These are phyloP conservation scores for Evernia prunastri DNA, from an alignment of 495 filamentous ascomycete species.

Conservation along the genomic window DNA sequence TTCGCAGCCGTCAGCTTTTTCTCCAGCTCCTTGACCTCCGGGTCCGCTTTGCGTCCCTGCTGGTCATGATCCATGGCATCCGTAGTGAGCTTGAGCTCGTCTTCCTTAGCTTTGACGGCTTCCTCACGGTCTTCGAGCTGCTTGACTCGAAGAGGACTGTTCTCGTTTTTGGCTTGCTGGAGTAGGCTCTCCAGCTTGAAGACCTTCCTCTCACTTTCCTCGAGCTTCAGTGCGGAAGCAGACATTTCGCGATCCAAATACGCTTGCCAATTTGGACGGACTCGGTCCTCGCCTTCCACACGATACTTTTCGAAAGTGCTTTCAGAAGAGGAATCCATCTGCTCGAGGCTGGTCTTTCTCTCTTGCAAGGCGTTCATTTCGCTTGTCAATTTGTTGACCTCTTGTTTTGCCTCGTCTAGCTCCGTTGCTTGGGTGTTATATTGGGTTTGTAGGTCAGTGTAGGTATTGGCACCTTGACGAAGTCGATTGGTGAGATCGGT, in stretches of 20 bases:
- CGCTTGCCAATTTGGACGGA: neutral
- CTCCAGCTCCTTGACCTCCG: neutral
- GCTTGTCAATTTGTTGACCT: neutral
- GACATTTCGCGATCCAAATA: neutral
- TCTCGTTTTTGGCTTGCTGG: neutral
- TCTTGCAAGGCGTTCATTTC: neutral
- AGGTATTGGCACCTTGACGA: neutral
- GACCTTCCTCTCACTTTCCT: neutral
- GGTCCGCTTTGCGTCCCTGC: neutral
- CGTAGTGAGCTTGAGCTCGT: neutral
- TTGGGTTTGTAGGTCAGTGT: neutral
- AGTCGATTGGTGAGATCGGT: neutral
- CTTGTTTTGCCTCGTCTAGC: neutral
- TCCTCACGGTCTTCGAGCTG: neutral
- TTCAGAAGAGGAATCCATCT: neutral
- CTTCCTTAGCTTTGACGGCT: neutral
- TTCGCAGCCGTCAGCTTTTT: neutral
- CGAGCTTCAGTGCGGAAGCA: neutral
- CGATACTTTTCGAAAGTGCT: neutral
- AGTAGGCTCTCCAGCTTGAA: neutral
- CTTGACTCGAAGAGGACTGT: neutral
- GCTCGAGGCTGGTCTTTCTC: neutral
- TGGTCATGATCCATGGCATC: neutral
- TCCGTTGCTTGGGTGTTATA: neutral
- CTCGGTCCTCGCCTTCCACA: neutral